A percentile compares a stretch with the other conserved stretches of the same genome.
Evolutionary conservation across 2,329 filamentous ascomycete genomes (phyloP).

Genomic region (Diplodia intermedia): DNA sequence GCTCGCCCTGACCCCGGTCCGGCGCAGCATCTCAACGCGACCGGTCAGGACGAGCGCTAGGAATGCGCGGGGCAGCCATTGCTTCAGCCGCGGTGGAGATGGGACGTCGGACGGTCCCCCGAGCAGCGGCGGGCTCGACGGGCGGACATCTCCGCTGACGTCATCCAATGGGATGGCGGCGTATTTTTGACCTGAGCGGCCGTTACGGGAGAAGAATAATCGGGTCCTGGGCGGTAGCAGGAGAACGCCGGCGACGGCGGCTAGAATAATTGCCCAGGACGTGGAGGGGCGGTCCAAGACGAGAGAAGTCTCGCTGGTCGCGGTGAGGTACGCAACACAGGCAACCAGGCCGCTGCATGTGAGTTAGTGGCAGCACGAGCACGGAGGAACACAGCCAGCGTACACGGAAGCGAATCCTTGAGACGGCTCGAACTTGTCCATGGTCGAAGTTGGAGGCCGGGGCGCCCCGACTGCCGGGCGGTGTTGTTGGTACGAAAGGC

Average conservation of each 20-base stretch:
- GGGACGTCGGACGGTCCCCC: background rate
- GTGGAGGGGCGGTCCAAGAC: slow-evolving; percentile 48
- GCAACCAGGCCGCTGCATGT: slow-evolving; percentile 44
- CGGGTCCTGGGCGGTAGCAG: slow-evolving; percentile 34
- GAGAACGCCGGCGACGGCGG: slow-evolving; percentile 42
- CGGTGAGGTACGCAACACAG: slow-evolving; percentile 44
- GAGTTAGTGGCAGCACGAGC: no score
- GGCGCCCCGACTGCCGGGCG: no score
- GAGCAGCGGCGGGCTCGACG: background rate
- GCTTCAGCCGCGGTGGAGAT: background rate
- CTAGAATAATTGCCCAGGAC: slow-evolving; percentile 42
- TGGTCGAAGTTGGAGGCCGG: no score
- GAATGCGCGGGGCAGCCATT: slow-evolving; percentile 30
- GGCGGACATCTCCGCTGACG: background rate
- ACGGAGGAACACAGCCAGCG: no score
- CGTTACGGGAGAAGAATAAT: background rate
- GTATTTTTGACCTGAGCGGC: slow-evolving; percentile 34
- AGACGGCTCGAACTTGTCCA: no score
- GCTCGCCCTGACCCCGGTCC: background rate
- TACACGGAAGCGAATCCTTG: no score
- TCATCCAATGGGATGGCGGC: slow-evolving; percentile 42
- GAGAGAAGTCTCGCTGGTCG: slow-evolving; percentile 44
- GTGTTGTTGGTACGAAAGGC: no score
- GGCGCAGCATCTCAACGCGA: slow-evolving; percentile 44
- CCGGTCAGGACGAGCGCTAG: slow-evolving; percentile 43